These are phyloP conservation scores for Hypoxylon sp. DNA, from an alignment of 2,329 filamentous ascomycete genomes.

Conservation along the genomic window DNA sequence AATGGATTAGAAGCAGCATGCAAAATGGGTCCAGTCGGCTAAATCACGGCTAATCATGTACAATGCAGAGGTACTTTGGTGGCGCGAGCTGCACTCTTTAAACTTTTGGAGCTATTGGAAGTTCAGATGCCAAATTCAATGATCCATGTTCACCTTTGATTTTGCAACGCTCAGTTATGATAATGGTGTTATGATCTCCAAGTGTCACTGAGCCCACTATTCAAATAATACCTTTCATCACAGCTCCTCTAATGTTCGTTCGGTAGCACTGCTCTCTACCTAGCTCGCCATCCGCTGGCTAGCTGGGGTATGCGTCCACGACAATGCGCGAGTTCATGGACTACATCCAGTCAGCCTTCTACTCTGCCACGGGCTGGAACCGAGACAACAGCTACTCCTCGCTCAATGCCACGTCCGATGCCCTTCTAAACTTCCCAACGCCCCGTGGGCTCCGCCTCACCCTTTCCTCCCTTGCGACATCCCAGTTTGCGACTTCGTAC, in stretches of 20 bases:
- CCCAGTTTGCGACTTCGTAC: constrained; percentile 95
- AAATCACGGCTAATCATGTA: constrained; percentile 12
- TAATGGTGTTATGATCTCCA: background rate
- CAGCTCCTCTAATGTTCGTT: constrained; percentile 28
- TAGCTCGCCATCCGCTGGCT: constrained; percentile 38
- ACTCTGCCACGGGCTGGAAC: constrained; percentile 88
- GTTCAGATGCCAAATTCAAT: background rate
- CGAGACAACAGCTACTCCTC: constrained; percentile 92
- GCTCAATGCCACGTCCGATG: constrained; percentile 86
- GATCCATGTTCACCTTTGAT: background rate
- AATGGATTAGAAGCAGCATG: background rate
- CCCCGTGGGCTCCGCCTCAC: constrained; percentile 88
- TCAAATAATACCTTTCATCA: background rate
- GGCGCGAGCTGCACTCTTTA: background rate
- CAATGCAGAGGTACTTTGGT: background rate
- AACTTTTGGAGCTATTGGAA: constrained; percentile 3
- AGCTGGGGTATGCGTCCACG: constrained; percentile 40
- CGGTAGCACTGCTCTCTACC: constrained; percentile 35
- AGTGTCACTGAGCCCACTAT: background rate
- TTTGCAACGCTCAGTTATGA: background rate
- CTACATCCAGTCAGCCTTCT: constrained; percentile 93
- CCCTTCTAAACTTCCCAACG: constrained; percentile 89
- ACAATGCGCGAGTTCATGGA: constrained; percentile 97
- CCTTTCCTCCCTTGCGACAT: constrained; percentile 90
- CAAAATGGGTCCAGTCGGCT: background rate